Evolutionary conservation across 495 filamentous ascomycete genomes (phyloP).

Genomic region (Podospora didyma): DNA sequence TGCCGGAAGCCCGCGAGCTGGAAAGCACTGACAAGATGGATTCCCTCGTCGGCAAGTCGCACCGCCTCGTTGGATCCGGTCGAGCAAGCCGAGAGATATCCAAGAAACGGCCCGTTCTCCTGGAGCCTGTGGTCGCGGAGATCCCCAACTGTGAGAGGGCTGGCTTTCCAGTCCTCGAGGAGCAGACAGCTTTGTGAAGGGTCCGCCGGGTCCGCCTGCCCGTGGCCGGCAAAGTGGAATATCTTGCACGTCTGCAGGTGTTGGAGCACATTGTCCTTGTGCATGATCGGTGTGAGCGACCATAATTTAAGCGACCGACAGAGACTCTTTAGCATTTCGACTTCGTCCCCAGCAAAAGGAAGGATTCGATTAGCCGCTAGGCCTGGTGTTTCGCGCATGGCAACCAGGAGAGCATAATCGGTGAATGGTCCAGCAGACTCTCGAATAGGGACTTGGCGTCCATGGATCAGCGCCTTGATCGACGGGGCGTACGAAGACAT

Average conservation of each 20-base stretch:
- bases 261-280: constrained; percentile 1
- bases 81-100: background rate
- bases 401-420: background rate
- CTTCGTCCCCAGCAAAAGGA: background rate
- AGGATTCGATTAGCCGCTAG: background rate
- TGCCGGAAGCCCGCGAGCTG: too few species aligned
- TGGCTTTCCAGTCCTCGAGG: constrained; percentile 2
- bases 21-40: too few species aligned
- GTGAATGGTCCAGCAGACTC: background rate
- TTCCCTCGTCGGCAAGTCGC: too few species aligned
- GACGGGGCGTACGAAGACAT: too few species aligned
- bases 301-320: background rate
- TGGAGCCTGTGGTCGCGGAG: background rate
- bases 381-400: background rate
- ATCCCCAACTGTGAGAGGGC: background rate
- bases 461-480: too few species aligned
- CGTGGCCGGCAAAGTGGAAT: too few species aligned
- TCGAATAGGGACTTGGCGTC: too few species aligned
- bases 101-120: background rate
- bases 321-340: background rate
- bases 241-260: background rate
- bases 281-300: background rate
- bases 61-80: too few species aligned
- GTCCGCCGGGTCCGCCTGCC: background rate
- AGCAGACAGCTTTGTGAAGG: constrained; percentile 1